Evolutionary conservation across 768 basidiomycete species (phyloP).

Genomic region (Gloeopeniophorella convolvens): DNA sequence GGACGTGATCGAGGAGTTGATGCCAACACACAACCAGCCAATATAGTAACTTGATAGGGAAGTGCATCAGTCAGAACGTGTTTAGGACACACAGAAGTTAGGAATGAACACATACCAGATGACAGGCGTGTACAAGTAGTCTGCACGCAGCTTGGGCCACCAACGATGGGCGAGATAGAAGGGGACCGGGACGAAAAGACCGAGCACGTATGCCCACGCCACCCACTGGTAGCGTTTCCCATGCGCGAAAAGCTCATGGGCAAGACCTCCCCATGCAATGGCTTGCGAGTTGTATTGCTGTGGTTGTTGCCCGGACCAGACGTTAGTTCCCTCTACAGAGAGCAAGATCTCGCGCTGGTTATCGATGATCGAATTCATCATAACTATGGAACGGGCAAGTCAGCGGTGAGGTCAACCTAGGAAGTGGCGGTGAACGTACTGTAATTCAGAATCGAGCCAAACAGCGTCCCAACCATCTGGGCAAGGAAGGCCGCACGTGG

Average conservation of each 20-base stretch:
- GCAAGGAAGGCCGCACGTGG: slow-evolving; percentile 43
- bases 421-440: not conserved
- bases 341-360: slow-evolving; percentile 44
- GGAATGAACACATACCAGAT: slow-evolving; percentile 31
- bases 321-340: slow-evolving; percentile 49
- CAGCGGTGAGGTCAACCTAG: not conserved
- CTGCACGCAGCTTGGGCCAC: slow-evolving; percentile 39
- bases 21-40: slow-evolving; percentile 44
- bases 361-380: slow-evolving; percentile 55
- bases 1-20: no score
- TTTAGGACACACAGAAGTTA: not conserved
- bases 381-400: slow-evolving; percentile 24
- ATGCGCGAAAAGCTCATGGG: slow-evolving; percentile 16
- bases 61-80: no score
- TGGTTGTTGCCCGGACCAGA: slow-evolving; percentile 43
- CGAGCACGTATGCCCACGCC: slow-evolving; percentile 41
- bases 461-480: slow-evolving; percentile 41
- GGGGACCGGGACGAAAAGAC: slow-evolving; percentile 45
- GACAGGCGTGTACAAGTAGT: slow-evolving; percentile 44
- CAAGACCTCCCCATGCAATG: slow-evolving; percentile 42
- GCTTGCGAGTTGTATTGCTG: slow-evolving; percentile 48
- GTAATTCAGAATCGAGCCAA: slow-evolving; percentile 37
- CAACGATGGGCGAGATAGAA: slow-evolving; percentile 43
- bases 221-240: slow-evolving; percentile 39
- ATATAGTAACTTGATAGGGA: slow-evolving; percentile 46